Evolutionary conservation across 805 yeast genomes (phyloP).

Genomic region (Soucietia sequanensis): DNA sequence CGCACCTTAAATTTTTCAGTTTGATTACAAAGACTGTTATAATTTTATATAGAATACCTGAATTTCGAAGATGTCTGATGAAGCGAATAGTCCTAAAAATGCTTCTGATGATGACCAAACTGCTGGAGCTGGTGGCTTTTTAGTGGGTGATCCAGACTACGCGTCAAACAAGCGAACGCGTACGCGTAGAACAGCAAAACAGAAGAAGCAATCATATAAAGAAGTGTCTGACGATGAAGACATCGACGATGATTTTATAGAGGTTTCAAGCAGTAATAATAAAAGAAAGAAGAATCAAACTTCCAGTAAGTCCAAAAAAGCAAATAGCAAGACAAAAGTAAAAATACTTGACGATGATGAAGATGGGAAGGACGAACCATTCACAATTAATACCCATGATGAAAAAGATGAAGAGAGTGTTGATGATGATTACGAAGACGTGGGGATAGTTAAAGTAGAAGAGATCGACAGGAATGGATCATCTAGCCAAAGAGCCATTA

Average conservation of each 20-base stretch:
- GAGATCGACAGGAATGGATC: constrained; percentile 18
- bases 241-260: constrained; percentile 9
- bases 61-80: background rate
- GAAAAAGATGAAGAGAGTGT: constrained; percentile 24
- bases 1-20: no score
- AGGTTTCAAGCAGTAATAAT: constrained; percentile 10
- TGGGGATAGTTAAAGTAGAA: constrained; percentile 22
- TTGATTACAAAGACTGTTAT: no score
- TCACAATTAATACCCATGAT: constrained; percentile 6
- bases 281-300: constrained; percentile 10
- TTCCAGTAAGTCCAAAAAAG: constrained; percentile 3
- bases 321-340: constrained; percentile 4
- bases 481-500: constrained; percentile 22
- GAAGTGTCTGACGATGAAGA: constrained; percentile 23
- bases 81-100: constrained; percentile 8
- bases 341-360: constrained; percentile 12
- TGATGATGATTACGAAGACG: constrained; percentile 37
- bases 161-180: constrained; percentile 15
- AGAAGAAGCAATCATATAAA: constrained; percentile 18
- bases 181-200: constrained; percentile 12
- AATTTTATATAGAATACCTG: no score
- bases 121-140: constrained; percentile 40
- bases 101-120: constrained; percentile 2
- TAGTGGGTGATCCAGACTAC: constrained; percentile 35
- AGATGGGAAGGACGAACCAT: constrained; percentile 13